Base-by-base conservation (phyloP, 306 rosid genomes). In the Cyclanthera cordifolia region DNA sequence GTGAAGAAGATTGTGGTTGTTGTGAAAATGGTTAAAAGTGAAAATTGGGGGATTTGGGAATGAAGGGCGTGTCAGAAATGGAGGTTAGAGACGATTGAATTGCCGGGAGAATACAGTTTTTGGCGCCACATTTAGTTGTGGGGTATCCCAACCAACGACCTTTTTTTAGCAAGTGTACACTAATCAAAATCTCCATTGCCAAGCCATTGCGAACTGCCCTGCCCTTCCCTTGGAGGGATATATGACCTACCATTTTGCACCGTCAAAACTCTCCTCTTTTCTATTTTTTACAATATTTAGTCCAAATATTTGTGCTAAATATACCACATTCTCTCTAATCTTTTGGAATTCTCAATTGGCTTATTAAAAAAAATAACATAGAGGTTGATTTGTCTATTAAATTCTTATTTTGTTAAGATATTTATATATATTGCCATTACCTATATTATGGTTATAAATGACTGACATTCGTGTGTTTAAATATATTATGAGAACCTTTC, bases 41-140 rank as follows among this genome's bases (percentile, higher is more conserved):
- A 27, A 27, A 27, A 27, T 27, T n/a, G 30, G 3, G 30, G 30
- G 30, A 27, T 27, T 27, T 27, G 30, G 30, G 1, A 27, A 1
- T 27, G 30, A 27, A 27, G 30, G 30, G 6, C 21, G 57, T 9
- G 23, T 28, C 23, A 64, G 70, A 48, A 50, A 68, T 67, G 72
- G 72, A 68, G 56, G 58, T 25, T 68, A 30, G 45, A 5, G 58
- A 43, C 43, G 58, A 68, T 68, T 47, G 57, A 32, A 28, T 61
- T 37, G 50, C 50, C 17, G 68, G 56, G 49, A 32, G 30, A 50
- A 19, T 69, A 6, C 59, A 69, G 60, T 52, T 69, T 52, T 69
- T 69, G 73, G 58, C 45, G 59, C 73, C 73, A 69, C 19, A 50
- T 50, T 69, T 49, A 28, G 21, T 69, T 30, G 46, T 17, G 19